Evolutionary conservation across 225 moss, liverwort and hornwort genomes (phyloP).

Genomic region (Sphagnum contortum): DNA sequence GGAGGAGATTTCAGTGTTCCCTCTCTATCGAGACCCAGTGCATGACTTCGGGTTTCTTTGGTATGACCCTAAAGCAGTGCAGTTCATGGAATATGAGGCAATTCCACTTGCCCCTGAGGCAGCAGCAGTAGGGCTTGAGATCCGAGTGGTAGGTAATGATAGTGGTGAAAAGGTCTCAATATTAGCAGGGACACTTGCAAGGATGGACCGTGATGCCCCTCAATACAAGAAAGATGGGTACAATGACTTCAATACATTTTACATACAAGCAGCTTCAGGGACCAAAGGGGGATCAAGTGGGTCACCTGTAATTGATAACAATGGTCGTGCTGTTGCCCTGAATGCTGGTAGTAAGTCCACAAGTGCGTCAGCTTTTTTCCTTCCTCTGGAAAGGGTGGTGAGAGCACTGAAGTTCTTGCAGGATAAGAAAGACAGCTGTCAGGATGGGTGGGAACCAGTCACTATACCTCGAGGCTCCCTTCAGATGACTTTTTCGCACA

Average conservation of each 20-base stretch:
- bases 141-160: constrained; percentile 88
- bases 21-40: constrained; percentile 73
- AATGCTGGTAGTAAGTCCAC: constrained; percentile 83
- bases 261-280: constrained; percentile 92
- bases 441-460: constrained; percentile 37
- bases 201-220: constrained; percentile 78
- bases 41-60: constrained; percentile 89
- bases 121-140: constrained; percentile 76
- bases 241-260: constrained; percentile 91
- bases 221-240: constrained; percentile 89
- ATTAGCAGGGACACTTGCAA: constrained; percentile 76
- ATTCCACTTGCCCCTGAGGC: constrained; percentile 72
- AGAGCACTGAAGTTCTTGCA: constrained; percentile 54
- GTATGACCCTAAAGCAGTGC: constrained; percentile 58
- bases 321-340: constrained; percentile 67
- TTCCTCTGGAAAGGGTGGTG: constrained; percentile 79
- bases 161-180: constrained; percentile 95
- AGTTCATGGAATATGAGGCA: constrained; percentile 79
- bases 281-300: constrained; percentile 92
- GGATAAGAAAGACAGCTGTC: constrained; percentile 32
- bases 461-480: constrained; percentile 68
- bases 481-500: constrained; percentile 74
- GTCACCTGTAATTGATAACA: constrained; percentile 80
- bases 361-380: constrained; percentile 71
- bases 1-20: constrained; percentile 75